Evolutionary conservation across 768 basidiomycete genomes (phyloP), one percentile per base, ranked within the genome.

Genomic region (Mycena venus): DNA sequence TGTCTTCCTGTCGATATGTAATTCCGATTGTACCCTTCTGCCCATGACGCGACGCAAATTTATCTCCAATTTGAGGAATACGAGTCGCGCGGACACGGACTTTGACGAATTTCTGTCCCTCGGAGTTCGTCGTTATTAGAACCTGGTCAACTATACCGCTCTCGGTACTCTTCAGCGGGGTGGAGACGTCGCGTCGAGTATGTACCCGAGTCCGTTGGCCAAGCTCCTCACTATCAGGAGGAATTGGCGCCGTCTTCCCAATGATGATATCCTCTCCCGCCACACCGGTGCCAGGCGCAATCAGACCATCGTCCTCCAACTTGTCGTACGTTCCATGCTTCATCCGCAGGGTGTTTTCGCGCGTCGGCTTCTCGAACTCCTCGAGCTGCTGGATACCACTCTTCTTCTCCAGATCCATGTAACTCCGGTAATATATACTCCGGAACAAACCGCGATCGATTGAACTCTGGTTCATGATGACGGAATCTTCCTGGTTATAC

Each of bases 11-110:
- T 63, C 98, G 96, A 82, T 99, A 99, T 0, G 98, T 99, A 84
- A 99, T 98, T 85, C 98, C 98, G 75, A 99, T 98, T 12, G 98
- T 99, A 84, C 98, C 98, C 88, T 99, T 99, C 86, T 99, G 98
- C 79, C 98, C 98, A 81, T 99, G 98, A 80, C 98, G 95, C 58
- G 98, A 99, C 2, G 98, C 98, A 77, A 99, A 99, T 85, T 99
- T 99, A 89, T 99, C 98, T 47, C 98, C 98, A 67, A 94, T 98
- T 83, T 99, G 98, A 34, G 98, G 98, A 68, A 99, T 91, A 85
- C 98, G 95, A 9, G 96, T 98, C 23, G 98, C 95, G 53, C 98
- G 91, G 31, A 99, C 94, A 56, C 98, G 95, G 76, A 99, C 94
- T 87, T 99, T 99, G 83, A 99, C 98, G 79, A 99, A 99, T 80